Conservation (phyloP, 2,329 filamentous ascomycete species). For the Pseudogymnoascus sp. region DNA sequence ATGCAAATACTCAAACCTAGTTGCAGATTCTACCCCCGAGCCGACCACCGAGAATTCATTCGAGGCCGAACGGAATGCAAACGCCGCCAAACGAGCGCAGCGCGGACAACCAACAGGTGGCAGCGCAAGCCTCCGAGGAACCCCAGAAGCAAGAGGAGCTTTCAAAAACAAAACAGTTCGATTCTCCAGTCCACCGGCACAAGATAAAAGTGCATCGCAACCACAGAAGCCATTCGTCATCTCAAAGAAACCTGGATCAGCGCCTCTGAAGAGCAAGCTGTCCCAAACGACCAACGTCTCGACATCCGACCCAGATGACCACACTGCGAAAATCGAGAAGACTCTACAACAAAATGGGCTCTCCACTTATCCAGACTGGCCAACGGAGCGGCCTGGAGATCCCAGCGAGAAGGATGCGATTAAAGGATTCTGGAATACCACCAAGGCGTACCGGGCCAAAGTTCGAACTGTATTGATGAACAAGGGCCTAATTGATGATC, state of each 20-base stretch:
- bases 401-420: conserved; percentile 42
- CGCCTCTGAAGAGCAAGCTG: conserved; percentile 7
- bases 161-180: conserved; percentile 22
- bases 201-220: background rate
- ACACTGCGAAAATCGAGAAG: conserved; percentile 42
- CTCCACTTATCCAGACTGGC: conserved; percentile 40
- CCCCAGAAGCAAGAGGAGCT: conserved; percentile 18
- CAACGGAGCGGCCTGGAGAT: conserved; percentile 42
- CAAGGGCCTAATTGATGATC: conserved; percentile 55
- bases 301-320: conserved; percentile 12
- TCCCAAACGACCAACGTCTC: conserved; percentile 5
- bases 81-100: conserved; percentile 28
- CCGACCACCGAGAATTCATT: conserved; percentile 21
- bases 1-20: conserved; percentile 18
- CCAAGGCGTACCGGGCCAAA: conserved; percentile 48
- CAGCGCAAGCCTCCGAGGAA: conserved; percentile 19
- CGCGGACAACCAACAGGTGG: conserved; percentile 19
- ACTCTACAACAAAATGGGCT: conserved; percentile 44
- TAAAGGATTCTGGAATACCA: conserved; percentile 46
- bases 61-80: conserved; percentile 27
- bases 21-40: conserved; percentile 16
- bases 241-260: conserved; percentile 6
- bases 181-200: conserved; percentile 18
- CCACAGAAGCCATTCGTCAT: background rate
- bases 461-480: conserved; percentile 50